Evolutionary conservation across 306 rosid species (phyloP).

Genomic region (Psophocarpus tetragonolobus): DNA sequence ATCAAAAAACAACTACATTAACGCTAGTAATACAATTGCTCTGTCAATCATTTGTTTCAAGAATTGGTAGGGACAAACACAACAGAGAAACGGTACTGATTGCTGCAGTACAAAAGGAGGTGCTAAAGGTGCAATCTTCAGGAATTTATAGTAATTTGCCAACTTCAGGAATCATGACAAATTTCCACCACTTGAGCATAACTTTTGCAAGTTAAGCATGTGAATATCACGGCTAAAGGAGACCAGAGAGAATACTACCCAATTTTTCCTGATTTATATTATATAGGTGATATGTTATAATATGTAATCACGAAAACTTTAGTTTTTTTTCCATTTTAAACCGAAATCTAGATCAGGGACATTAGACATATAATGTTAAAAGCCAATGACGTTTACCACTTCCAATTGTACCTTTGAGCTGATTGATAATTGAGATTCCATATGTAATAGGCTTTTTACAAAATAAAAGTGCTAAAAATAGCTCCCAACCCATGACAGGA

Average conservation of each 20-base stretch:
- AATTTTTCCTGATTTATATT: background rate
- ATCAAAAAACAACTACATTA: background rate
- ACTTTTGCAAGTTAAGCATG: background rate
- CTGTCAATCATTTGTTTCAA: background rate
- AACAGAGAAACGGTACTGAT: too few species aligned
- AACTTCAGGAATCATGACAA: background rate
- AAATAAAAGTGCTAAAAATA: background rate
- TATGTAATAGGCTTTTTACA: background rate
- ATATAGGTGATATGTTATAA: background rate
- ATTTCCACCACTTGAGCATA: background rate
- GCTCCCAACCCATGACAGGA: background rate
- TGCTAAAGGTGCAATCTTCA: slow-evolving; percentile 84
- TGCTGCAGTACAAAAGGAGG: slow-evolving; percentile 93
- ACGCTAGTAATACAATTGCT: background rate
- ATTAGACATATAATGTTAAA: background rate
- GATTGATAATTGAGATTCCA: background rate
- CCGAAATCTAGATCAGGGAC: background rate
- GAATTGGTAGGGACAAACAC: too few species aligned
- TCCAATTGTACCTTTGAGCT: background rate
- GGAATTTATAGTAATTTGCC: slow-evolving; percentile 48
- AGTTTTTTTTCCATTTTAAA: background rate
- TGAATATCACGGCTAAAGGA: background rate
- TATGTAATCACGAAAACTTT: background rate
- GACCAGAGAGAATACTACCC: background rate
- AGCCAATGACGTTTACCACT: background rate